Evolutionary conservation across 2,329 filamentous ascomycete species (phyloP), one percentile per base, ranked within the genome.

Genomic region (Trichoderma brevicompactum): DNA sequence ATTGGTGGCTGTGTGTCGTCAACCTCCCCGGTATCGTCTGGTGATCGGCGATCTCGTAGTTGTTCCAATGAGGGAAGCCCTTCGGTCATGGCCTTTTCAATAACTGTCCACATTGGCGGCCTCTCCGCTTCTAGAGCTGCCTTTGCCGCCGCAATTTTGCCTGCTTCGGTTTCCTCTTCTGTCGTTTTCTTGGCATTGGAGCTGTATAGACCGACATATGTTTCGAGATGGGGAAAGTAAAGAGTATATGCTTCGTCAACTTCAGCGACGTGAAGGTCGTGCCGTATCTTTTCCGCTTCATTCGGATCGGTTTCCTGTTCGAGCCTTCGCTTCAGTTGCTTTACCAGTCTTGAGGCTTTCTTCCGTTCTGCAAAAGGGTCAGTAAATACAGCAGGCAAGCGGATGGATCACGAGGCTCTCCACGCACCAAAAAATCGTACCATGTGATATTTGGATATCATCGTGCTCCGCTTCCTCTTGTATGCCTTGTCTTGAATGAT

Each of bases 401-500:
- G 17, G 56, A 61, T 46, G 5, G 9, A 52, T 32, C 28, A 15
- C 38, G 36, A 7, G 15, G 17, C 48, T 13, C 48, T 13, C 5
- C 3, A 68, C 69, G 10, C 81, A 91, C 91, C 92, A 77, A 94
- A 94, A 75, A 95, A 95, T 34, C 92, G 83, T 58, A 94, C 87
- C 85, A 92, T 94, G 75, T 94, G 91, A 72, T 93, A 95, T 75
- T 89, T 90, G 58, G 82, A 82, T 68, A 94, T 92, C 85, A 94
- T 92, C 66, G 87, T 83, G 70, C 83, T 83, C 69, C 87, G 83
- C 73, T 82, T 83, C 78, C 87, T 88, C 71, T 87, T 86, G 66
- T 83, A 82, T 66, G 85, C 80, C 54, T 84, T 82, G 68, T 85
- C 82, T 5, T 78, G 81, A 66, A 94, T 80, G 72, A 91, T 89